phyloP scores from a whole-genome alignment of 768 basidiomycete species.

The Kwoniella pini region DNA sequence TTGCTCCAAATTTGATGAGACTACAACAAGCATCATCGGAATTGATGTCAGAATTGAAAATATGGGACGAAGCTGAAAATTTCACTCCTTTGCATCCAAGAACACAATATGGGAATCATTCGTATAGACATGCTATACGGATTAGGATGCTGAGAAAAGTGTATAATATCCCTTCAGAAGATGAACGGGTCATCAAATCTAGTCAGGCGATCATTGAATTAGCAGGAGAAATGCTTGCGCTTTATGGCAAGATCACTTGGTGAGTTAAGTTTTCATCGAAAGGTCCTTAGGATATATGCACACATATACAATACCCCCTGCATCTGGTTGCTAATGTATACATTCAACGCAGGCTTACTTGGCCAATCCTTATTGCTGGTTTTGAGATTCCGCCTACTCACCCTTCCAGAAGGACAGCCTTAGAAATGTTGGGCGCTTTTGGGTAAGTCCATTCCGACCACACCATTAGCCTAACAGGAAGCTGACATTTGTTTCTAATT shows the following conservation, averaged over 20 bases:
- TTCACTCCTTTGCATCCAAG: slow-evolving; percentile 38
- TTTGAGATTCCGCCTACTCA: slow-evolving; percentile 34
- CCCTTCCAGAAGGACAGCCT: slow-evolving; percentile 25
- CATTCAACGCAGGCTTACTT: slow-evolving; percentile 50
- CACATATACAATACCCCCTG: no score
- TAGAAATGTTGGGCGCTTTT: slow-evolving; percentile 38
- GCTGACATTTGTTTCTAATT: no score
- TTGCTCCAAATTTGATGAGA: neutral
- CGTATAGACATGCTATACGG: slow-evolving; percentile 38
- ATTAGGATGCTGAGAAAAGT: slow-evolving; percentile 38
- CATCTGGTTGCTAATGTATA: no score
- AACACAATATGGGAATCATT: slow-evolving; percentile 43
- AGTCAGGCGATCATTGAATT: slow-evolving; percentile 39
- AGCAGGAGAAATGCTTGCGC: slow-evolving; percentile 30
- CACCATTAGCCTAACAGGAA: no score
- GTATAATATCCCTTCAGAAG: slow-evolving; percentile 26
- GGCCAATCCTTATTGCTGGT: slow-evolving; percentile 45
- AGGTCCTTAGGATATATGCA: no score
- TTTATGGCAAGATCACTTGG: slow-evolving; percentile 37
- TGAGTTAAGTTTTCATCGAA: slow-evolving; percentile 23
- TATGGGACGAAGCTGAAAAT: slow-evolving; percentile 40
- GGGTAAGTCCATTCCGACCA: slow-evolving; percentile 32
- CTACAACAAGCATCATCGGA: slow-evolving; percentile 11
- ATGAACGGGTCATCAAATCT: slow-evolving; percentile 28
- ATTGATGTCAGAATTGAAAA: slow-evolving; percentile 32